Evolutionary conservation across 306 rosid genomes (phyloP).

Genomic region (Geum urbanum): DNA sequence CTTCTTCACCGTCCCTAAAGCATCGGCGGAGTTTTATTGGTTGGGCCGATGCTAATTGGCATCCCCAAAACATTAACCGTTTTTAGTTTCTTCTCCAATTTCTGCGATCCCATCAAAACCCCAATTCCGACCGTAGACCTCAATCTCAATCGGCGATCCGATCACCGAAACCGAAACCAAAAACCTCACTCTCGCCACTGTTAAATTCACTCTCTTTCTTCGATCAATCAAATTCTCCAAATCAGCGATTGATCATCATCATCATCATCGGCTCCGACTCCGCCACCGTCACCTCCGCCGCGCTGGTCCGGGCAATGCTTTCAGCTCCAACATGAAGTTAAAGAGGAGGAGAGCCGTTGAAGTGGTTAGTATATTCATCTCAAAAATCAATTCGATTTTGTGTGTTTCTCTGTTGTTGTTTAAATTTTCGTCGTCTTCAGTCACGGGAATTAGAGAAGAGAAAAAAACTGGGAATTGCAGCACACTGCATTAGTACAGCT

Average conservation of each 20-base stretch:
- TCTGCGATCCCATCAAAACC: constrained; percentile 32
- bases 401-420: no score
- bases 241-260: constrained; percentile 46
- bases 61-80: not conserved
- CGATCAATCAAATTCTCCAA: constrained; percentile 36
- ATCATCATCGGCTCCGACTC: no score
- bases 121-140: constrained; percentile 24
- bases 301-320: constrained; percentile 60
- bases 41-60: no score
- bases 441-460: no score
- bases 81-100: constrained; percentile 27
- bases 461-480: no score
- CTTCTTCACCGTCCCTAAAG: no score
- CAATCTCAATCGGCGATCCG: constrained; percentile 32
- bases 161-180: constrained; percentile 20
- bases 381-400: not conserved
- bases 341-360: constrained; percentile 87
- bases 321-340: constrained; percentile 74
- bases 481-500: no score
- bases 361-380: constrained; percentile 65
- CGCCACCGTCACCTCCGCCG: not conserved
- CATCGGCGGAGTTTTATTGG: no score
- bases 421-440: no score
- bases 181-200: constrained; percentile 25
- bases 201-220: constrained; percentile 20